A percentile compares a stretch with the other conserved stretches of the same genome.
These are phyloP conservation scores for Clarireedia paspali DNA, from an alignment of 2,329 filamentous ascomycete genomes.

Conservation along the genomic window DNA sequence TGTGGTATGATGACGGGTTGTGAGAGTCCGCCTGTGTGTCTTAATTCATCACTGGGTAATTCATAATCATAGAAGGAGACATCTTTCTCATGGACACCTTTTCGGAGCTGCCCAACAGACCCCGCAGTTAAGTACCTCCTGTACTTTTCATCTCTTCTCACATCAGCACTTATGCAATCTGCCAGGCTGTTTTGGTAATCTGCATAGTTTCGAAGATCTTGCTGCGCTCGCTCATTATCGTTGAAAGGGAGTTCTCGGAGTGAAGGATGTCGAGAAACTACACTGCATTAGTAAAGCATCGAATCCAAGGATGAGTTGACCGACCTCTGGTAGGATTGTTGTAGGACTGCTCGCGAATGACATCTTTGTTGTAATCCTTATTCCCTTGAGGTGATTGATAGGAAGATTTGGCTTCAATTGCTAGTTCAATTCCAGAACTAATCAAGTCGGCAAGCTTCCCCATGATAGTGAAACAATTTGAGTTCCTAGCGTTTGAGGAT, in stretches of 20 bases:
- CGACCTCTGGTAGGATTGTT: not conserved
- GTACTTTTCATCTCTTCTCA: not conserved
- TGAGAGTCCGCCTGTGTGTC: not conserved
- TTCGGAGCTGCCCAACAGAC: not conserved
- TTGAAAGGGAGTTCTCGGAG: not conserved
- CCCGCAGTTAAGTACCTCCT: not conserved
- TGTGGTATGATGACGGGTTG: slow-evolving; percentile 45
- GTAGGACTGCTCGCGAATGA: not conserved
- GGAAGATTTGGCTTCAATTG: slow-evolving; percentile 2
- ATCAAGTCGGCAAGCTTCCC: slow-evolving; percentile 1
- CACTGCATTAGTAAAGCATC: too few species aligned
- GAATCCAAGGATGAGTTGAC: too few species aligned
- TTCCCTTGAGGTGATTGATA: not conserved
- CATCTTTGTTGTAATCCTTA: not conserved
- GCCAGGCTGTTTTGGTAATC: not conserved
- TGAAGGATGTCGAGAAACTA: too few species aligned
- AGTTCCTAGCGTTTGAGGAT: too few species aligned
- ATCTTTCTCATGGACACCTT: not conserved
- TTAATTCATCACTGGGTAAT: not conserved
- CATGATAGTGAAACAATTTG: not conserved
- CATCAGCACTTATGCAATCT: not conserved
- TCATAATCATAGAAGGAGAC: slow-evolving; percentile 2
- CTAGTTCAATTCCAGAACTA: slow-evolving; percentile 5
- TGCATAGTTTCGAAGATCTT: slow-evolving; percentile 1
- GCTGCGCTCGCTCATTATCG: not conserved